Conservation (phyloP, 106 monocot species). For the Platanthera zijinensis region DNA sequence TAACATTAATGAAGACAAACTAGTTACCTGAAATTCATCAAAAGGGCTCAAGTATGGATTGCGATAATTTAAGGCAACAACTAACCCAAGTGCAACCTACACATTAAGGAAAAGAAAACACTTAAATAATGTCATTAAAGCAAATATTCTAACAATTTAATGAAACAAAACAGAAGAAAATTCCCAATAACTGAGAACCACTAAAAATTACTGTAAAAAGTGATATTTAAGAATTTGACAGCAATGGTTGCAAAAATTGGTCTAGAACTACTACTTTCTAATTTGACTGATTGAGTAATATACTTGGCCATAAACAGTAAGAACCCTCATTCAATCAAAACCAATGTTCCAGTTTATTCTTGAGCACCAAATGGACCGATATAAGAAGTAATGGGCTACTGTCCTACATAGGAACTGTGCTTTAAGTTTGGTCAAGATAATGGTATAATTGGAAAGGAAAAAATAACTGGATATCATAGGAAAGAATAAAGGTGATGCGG, state of each 20-base stretch:
- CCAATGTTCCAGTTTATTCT: neutral
- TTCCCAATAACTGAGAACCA: neutral
- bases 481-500: too few species aligned
- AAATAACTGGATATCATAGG: neutral
- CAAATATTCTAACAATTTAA: neutral
- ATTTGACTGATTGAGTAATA: neutral
- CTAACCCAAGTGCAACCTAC: slow-evolving; percentile 84
- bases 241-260: neutral
- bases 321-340: neutral
- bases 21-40: slow-evolving; percentile 89
- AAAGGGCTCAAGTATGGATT: slow-evolving; percentile 95
- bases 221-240: neutral
- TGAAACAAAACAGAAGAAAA: neutral
- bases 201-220: neutral
- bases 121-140: neutral
- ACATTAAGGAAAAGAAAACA: slow-evolving; percentile 5
- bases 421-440: neutral
- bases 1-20: neutral
- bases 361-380: neutral
- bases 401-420: neutral
- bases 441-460: neutral
- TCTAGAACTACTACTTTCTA: neutral
- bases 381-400: neutral
- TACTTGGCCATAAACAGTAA: neutral
- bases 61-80: slow-evolving; percentile 82